Evolutionary conservation across 140 eudicot species (phyloP), one percentile per base, ranked within the genome.

Genomic region (Eryngium alpinum): DNA sequence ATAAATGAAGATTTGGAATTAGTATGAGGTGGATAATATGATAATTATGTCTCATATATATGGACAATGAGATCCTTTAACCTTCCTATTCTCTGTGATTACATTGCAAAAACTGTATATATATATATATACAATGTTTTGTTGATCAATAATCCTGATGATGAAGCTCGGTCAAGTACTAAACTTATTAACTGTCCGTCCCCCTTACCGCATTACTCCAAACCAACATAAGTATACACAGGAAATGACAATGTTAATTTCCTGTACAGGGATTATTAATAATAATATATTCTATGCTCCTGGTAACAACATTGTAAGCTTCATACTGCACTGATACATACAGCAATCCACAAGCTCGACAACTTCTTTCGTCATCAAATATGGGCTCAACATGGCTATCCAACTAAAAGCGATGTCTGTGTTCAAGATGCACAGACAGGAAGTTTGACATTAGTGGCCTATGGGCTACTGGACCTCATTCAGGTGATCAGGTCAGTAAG

Each of bases 341-440:
- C 62, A 92, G 99, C 84, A 94, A 94, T 77, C 99, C 97, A 13
- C 97, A 90, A 77, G 97, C 92, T 50, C 99, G 92, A 80, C 97
- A 94, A 78, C 65, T 92, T 12, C 16, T 76, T 92, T 44, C 99
- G 97, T 77, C 99, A 94, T 87, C 97, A 97, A 0, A 86, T 92
- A 24, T 94, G 97, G 97, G 92, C 87, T 4, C 92, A 90, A 0
- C 89, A 94, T 51, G 97, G 97, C 43, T 94, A 86, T 73, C 99
- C 99, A 4, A 87, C 89, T 21, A 89, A 82, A 69, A 96, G 98
- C 38, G 88, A 94, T 0, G 96, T 97, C 22, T 94, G 97, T 94
- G 85, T 89, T 28, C 96, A 97, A 3, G 94, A 90, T 72, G 86
- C 89, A 0, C 83, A 92, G 75, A 89, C 88, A 89, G 97, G 98